phyloP scores from a whole-genome alignment of 192 early-diverging fungal genomes.

The Linnemannia exigua region DNA sequence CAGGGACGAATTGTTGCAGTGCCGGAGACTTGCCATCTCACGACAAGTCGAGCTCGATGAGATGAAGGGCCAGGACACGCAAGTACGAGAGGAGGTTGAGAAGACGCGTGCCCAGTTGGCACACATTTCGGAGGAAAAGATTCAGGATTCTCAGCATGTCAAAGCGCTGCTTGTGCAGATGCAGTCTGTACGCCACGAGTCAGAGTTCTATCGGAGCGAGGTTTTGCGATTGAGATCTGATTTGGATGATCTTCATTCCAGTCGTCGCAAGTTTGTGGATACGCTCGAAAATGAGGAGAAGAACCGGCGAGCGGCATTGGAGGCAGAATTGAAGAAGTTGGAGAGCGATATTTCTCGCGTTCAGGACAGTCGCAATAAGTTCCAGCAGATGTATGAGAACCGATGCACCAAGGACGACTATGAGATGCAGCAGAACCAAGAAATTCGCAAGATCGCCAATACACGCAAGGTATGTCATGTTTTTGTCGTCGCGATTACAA shows the following conservation, averaged over 20 bases:
- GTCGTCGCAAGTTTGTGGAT: constrained; percentile 41
- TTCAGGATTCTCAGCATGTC: constrained; percentile 42
- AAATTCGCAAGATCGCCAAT: constrained; percentile 61
- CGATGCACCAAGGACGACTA: constrained; percentile 52
- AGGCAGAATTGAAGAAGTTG: constrained; percentile 43
- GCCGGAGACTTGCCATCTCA: constrained; percentile 25
- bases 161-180: constrained; percentile 27
- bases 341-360: constrained; percentile 44
- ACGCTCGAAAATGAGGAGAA: constrained; percentile 41
- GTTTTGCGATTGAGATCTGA: constrained; percentile 21
- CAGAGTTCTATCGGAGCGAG: constrained; percentile 13
- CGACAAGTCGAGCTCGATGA: constrained; percentile 43
- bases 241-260: constrained; percentile 33
- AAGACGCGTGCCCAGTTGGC: constrained; percentile 22
- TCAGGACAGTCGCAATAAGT: constrained; percentile 36
- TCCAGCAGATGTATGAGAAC: constrained; percentile 48
- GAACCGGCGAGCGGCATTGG: constrained; percentile 35
- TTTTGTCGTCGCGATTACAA: neutral
- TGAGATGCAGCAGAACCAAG: constrained; percentile 57
- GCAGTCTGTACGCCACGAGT: constrained; percentile 28
- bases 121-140: constrained; percentile 37
- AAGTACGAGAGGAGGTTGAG: constrained; percentile 35
- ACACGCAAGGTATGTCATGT: constrained; percentile 50
- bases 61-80: constrained; percentile 17
- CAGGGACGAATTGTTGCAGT: constrained; percentile 38